Conservation (phyloP, 2,329 filamentous ascomycete species). For the Penicillium verrucosum region DNA sequence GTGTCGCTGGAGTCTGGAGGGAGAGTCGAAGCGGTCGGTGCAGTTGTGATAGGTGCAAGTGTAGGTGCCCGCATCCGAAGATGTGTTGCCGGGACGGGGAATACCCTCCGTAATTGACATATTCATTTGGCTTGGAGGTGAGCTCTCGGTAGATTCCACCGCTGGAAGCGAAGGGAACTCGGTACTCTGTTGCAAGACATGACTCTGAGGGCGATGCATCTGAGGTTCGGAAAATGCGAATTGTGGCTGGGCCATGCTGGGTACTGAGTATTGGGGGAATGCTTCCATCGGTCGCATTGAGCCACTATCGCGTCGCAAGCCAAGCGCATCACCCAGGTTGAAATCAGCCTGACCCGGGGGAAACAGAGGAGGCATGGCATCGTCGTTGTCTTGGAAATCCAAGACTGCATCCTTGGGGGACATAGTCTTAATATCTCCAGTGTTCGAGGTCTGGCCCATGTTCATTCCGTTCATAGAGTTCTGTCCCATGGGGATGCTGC, state of each 20-base stretch:
- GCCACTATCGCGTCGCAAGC: constrained; percentile 37
- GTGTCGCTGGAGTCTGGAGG: constrained; percentile 84
- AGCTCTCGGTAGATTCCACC: constrained; percentile 56
- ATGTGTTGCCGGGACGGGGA: constrained; percentile 60
- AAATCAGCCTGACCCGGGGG: constrained; percentile 57
- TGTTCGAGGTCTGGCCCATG: constrained; percentile 19
- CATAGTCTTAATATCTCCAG: constrained; percentile 69
- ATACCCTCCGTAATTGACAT: constrained; percentile 35
- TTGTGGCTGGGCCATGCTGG: constrained; percentile 48
- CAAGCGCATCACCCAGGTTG: constrained; percentile 43
- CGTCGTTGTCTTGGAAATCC: constrained; percentile 73
- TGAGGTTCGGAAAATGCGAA: constrained; percentile 44
- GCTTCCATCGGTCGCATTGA: constrained; percentile 44
- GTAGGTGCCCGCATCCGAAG: constrained; percentile 82
- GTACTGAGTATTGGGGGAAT: constrained; percentile 41
- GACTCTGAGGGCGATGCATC: constrained; percentile 31
- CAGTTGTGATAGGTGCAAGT: constrained; percentile 96
- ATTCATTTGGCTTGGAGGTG: constrained; percentile 34
- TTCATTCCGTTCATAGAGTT: constrained; percentile 33
- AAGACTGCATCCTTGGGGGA: constrained; percentile 89
- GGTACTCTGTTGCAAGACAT: constrained; percentile 46
- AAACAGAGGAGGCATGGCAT: constrained; percentile 69
- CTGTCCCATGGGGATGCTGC: constrained; percentile 34
- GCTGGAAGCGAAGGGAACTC: constrained; percentile 60
- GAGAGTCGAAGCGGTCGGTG: constrained; percentile 81